Conservation (phyloP, 345 rosid species). For the Tarenaya hassleriana region DNA sequence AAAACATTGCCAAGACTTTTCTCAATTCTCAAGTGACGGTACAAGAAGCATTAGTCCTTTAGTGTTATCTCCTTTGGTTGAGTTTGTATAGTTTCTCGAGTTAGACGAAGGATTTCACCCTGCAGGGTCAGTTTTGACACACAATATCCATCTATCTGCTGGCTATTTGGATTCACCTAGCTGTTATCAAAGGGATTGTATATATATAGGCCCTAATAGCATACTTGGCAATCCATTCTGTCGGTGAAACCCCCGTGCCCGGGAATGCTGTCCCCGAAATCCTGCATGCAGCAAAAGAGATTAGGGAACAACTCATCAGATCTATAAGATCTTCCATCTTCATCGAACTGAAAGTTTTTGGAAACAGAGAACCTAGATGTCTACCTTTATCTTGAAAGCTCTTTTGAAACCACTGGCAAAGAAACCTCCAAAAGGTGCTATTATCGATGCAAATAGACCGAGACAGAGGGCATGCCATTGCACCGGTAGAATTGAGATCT, state of each 20-base stretch:
- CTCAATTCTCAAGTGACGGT: neutral
- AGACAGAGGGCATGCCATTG: conserved; percentile 94
- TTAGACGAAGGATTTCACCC: too few relatives aligned
- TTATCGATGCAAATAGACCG: conserved; percentile 85
- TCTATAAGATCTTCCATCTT: neutral
- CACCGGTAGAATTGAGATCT: conserved; percentile 62
- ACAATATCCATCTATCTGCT: too few relatives aligned
- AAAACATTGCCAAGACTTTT: neutral
- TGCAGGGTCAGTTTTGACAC: neutral
- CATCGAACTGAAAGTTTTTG: too few relatives aligned
- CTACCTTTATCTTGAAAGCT: conserved; percentile 91
- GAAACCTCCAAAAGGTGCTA: conserved; percentile 98
- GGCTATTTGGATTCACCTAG: too few relatives aligned
- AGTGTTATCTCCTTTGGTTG: neutral
- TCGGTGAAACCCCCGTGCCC: conserved; percentile 97
- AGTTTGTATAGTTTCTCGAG: too few relatives aligned
- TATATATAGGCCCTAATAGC: neutral
- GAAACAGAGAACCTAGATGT: too few relatives aligned
- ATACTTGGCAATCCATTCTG: conserved; percentile 96
- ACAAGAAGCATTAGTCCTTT: neutral
- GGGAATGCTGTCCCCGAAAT: conserved; percentile 95
- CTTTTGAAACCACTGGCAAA: conserved; percentile 96
- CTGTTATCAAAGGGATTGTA: too few relatives aligned
- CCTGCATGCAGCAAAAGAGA: conserved; percentile 37
- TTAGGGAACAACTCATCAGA: conserved; percentile 1